Evolutionary conservation across 805 yeast genomes (phyloP).

Genomic region (Ascoidea rubescens): DNA sequence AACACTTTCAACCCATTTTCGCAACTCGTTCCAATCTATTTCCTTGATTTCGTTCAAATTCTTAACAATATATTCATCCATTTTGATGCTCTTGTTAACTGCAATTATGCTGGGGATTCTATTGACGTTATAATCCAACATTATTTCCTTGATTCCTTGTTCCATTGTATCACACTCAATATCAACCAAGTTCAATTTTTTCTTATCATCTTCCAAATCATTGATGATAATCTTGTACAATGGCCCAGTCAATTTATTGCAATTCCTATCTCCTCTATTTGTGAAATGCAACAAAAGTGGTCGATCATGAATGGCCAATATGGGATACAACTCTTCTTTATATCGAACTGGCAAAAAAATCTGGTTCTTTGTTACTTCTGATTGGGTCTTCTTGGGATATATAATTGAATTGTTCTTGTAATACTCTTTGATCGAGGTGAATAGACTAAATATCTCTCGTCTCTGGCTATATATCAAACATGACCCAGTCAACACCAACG

Average conservation of each 20-base stretch:
- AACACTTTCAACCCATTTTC: constrained; percentile 28
- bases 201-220: constrained; percentile 27
- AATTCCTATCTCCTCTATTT: constrained; percentile 43
- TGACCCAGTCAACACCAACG: too few relatives aligned
- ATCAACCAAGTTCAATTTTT: constrained; percentile 49
- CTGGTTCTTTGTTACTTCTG: too few relatives aligned
- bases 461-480: too few relatives aligned
- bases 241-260: constrained; percentile 49
- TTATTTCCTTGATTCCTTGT: constrained; percentile 43
- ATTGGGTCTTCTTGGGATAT: too few relatives aligned
- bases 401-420: too few relatives aligned
- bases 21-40: constrained; percentile 22
- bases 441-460: too few relatives aligned
- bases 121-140: constrained; percentile 36
- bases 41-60: constrained; percentile 13
- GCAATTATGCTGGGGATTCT: constrained; percentile 54
- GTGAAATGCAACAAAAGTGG: constrained; percentile 68
- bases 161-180: constrained; percentile 62
- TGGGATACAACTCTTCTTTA: too few relatives aligned
- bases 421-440: too few relatives aligned
- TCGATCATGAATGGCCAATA: constrained; percentile 31
- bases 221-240: constrained; percentile 36
- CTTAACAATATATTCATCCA: constrained; percentile 22
- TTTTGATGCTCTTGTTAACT: constrained; percentile 49
- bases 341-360: too few relatives aligned